Evolutionary conservation across 768 basidiomycete species (phyloP).

Genomic region (Suillus occidentalis): DNA sequence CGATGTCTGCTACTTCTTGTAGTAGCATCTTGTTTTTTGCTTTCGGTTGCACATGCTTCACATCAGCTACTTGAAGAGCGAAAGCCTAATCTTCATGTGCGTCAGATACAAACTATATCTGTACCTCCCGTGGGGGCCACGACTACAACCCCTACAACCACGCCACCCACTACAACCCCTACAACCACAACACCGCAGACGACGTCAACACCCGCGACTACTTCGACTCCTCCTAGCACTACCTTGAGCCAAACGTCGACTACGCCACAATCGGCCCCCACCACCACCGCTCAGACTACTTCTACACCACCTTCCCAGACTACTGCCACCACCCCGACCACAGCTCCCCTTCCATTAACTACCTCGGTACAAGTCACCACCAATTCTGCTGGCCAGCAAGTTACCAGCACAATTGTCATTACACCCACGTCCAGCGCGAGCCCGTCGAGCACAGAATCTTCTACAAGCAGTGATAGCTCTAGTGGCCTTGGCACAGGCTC

Average conservation of each 20-base stretch:
- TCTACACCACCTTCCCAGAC: constrained; percentile 12
- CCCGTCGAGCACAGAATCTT: constrained; percentile 24
- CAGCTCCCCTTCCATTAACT: constrained; percentile 9
- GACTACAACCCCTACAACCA: background rate
- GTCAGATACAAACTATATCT: constrained; percentile 7
- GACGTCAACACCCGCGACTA: background rate
- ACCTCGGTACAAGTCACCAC: constrained; percentile 25
- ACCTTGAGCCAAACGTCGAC: constrained; percentile 9
- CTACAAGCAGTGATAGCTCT: constrained; percentile 21
- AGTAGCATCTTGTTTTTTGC: constrained; percentile 24
- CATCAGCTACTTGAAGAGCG: constrained; percentile 18
- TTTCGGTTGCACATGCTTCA: constrained; percentile 28
- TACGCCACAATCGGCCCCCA: background rate
- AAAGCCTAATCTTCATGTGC: constrained; percentile 16
- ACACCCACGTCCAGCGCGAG: constrained; percentile 22
- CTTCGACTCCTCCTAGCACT: constrained; percentile 8
- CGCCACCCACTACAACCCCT: constrained; percentile 15
- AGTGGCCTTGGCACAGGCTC: constrained; percentile 63
- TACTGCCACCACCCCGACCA: constrained; percentile 4
- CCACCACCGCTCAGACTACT: background rate
- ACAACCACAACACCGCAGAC: constrained; percentile 8
- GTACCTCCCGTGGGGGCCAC: constrained; percentile 2
- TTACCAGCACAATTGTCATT: constrained; percentile 26
- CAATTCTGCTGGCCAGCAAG: constrained; percentile 26
- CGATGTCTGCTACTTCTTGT: constrained; percentile 28